Percentiles rank a stretch among this genome's conserved stretches.
phyloP scores from a whole-genome alignment of 2,329 filamentous ascomycete genomes.

The Hymenoscyphus infarciens region DNA sequence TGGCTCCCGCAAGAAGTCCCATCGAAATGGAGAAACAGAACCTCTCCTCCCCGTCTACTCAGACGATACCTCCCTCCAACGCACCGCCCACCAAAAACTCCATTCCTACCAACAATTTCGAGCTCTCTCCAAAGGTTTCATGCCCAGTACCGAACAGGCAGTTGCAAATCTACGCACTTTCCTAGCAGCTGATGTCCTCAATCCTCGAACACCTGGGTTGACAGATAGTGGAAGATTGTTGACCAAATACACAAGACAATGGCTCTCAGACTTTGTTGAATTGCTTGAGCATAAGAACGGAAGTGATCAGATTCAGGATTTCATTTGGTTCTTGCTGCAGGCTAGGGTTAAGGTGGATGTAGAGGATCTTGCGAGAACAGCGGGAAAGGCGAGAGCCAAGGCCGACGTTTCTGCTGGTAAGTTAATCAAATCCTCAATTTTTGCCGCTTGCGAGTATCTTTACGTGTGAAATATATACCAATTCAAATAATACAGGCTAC shows the following conservation, averaged over 20 bases:
- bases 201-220: slow-evolving; percentile 68
- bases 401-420: slow-evolving; percentile 69
- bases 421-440: slow-evolving; percentile 21
- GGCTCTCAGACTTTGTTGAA: slow-evolving; percentile 77
- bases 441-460: not conserved
- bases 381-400: slow-evolving; percentile 59
- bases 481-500: slow-evolving; percentile 53
- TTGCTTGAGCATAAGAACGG: slow-evolving; percentile 78
- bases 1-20: slow-evolving; percentile 32
- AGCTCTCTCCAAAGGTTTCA: slow-evolving; percentile 77
- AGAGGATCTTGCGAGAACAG: slow-evolving; percentile 58
- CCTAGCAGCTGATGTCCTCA: slow-evolving; percentile 73
- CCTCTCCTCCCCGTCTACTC: slow-evolving; percentile 80
- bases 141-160: slow-evolving; percentile 85
- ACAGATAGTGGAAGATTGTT: slow-evolving; percentile 75
- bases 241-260: slow-evolving; percentile 67
- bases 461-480: not conserved
- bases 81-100: slow-evolving; percentile 79
- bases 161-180: slow-evolving; percentile 77
- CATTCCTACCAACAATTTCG: slow-evolving; percentile 90
- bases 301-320: slow-evolving; percentile 83
- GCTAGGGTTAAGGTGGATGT: slow-evolving; percentile 68
- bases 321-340: slow-evolving; percentile 79
- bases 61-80: slow-evolving; percentile 76
- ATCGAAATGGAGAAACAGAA: slow-evolving; percentile 38